phyloP scores from a whole-genome alignment of 2,329 filamentous ascomycete genomes.

The Fusarium cyanostomum region DNA sequence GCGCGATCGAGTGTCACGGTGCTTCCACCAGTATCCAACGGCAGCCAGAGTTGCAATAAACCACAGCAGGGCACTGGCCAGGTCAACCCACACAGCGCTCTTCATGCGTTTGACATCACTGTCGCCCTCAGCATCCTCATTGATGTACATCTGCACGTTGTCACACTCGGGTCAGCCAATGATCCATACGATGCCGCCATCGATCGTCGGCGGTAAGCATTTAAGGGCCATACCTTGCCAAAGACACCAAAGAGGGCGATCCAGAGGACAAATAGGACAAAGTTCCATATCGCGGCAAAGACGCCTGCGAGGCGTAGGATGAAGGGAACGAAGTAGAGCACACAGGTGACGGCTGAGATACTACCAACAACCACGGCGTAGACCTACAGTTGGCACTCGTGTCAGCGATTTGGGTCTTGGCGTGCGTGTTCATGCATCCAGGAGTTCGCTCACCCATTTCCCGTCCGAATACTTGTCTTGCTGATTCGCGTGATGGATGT shows the following conservation, averaged over 20 bases:
- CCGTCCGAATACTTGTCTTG: conserved; percentile 63
- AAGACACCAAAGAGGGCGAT: conserved; percentile 86
- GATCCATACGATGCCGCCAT: background rate
- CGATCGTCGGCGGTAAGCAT: conserved; percentile 1
- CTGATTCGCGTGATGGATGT: conserved; percentile 66
- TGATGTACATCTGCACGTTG: conserved; percentile 70
- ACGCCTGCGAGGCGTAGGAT: conserved; percentile 59
- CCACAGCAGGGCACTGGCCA: conserved; percentile 81
- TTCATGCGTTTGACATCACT: conserved; percentile 78
- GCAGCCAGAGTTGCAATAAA: conserved; percentile 67
- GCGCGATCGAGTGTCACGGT: conserved; percentile 60
- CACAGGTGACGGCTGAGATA: conserved; percentile 70
- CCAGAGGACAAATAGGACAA: conserved; percentile 80
- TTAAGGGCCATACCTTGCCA: conserved; percentile 61
- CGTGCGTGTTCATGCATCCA: background rate
- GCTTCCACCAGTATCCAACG: conserved; percentile 66
- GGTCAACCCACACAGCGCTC: conserved; percentile 84
- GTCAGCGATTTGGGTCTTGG: conserved; percentile 16
- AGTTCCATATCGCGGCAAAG: conserved; percentile 73
- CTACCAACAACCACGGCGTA: conserved; percentile 78
- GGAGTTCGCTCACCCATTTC: conserved; percentile 70
- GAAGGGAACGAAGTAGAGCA: conserved; percentile 73
- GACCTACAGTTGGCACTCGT: conserved; percentile 52
- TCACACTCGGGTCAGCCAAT: conserved; percentile 25
- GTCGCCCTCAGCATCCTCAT: conserved; percentile 71